phyloP scores from a whole-genome alignment of 768 basidiomycete species.

The Leucosporidium yakuticum region DNA sequence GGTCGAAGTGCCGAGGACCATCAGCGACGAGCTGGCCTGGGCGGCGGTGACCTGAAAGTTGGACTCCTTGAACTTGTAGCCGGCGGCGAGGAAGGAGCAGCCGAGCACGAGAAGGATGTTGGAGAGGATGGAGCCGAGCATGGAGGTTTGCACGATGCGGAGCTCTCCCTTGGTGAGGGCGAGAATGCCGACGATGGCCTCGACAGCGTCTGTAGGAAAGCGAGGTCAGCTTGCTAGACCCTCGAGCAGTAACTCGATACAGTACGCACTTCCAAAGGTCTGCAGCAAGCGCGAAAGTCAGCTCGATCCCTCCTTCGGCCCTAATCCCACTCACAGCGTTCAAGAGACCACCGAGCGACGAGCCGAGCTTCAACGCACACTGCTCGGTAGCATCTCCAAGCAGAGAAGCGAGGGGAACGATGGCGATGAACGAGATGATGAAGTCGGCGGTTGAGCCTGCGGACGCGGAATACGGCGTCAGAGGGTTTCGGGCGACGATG shows the following conservation, averaged over 20 bases:
- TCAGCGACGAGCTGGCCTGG: conserved; percentile 57
- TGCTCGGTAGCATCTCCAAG: conserved; percentile 78
- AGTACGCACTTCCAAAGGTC: neutral
- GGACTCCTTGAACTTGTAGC: conserved; percentile 60
- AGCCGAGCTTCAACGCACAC: conserved; percentile 61
- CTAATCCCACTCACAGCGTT: conserved; percentile 51
- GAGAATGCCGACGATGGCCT: conserved; percentile 48
- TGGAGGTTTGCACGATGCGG: conserved; percentile 85
- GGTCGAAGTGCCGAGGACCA: conserved; percentile 74
- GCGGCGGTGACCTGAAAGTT: conserved; percentile 77
- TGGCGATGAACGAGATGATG: conserved; percentile 58
- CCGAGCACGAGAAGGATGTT: conserved; percentile 86
- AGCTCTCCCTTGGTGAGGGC: conserved; percentile 74
- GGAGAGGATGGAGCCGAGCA: conserved; percentile 85
- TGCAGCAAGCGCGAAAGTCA: neutral
- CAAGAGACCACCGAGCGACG: conserved; percentile 76
- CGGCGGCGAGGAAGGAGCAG: conserved; percentile 81
- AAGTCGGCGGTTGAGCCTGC: conserved; percentile 37
- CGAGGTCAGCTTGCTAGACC: neutral
- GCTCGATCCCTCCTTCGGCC: neutral
- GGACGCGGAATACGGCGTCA: neutral
- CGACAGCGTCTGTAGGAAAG: conserved; percentile 8
- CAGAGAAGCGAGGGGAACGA: conserved; percentile 79
- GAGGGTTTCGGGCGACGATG: neutral
- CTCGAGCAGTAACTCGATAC: neutral